These are phyloP conservation scores for Periconia sp. DNA, from an alignment of 2,329 filamentous ascomycete genomes.

Conservation along the genomic window DNA sequence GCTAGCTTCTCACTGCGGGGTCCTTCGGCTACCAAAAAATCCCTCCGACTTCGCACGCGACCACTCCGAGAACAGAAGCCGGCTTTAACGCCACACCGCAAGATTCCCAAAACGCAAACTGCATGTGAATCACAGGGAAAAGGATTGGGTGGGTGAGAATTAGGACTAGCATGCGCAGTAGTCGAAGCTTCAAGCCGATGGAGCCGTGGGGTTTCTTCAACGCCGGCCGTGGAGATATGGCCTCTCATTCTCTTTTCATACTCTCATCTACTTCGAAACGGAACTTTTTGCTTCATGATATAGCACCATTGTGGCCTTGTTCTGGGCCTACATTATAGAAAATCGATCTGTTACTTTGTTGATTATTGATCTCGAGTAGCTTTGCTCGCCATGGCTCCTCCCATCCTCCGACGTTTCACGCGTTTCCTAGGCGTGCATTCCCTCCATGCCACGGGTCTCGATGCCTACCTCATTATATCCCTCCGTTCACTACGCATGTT, in stretches of 20 bases:
- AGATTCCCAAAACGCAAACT: too few relatives aligned
- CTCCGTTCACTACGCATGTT: conserved; percentile 44
- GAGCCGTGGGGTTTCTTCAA: too few relatives aligned
- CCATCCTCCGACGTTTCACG: conserved; percentile 27
- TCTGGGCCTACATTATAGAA: background rate
- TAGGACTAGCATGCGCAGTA: conserved; percentile 11
- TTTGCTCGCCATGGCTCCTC: conserved; percentile 25
- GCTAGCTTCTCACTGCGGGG: conserved; percentile 6
- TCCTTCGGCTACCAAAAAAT: conserved; percentile 2
- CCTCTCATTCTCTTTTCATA: background rate
- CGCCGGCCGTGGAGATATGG: too few relatives aligned
- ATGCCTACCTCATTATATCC: conserved; percentile 53
- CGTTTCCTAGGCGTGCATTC: conserved; percentile 40
- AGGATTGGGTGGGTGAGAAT: background rate
- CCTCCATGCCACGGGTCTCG: conserved; percentile 38
- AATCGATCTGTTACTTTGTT: too few relatives aligned
- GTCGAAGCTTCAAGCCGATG: background rate
- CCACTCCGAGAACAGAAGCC: conserved; percentile 1
- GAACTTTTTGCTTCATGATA: conserved; percentile 1
- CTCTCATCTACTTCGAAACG: background rate
- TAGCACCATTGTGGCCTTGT: background rate
- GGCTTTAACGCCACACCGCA: conserved; percentile 2
- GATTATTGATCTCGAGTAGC: too few relatives aligned
- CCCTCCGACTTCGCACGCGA: conserved; percentile 8
- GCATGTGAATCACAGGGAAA: too few relatives aligned